Conservation (phyloP, 78 protist species). For the Protostelium mycophagum region DNA sequence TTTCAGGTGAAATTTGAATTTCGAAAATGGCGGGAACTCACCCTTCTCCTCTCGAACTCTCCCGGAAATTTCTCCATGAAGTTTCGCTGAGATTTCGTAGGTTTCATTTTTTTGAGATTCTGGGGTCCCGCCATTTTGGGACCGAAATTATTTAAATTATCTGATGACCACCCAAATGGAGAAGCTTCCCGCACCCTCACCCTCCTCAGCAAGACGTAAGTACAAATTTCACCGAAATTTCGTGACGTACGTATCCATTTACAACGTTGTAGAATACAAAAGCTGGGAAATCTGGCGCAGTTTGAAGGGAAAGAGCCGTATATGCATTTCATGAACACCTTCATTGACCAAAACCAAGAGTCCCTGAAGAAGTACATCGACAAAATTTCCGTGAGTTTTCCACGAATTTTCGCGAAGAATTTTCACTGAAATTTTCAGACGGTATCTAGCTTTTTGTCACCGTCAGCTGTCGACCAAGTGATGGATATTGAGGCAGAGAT, state of each 20-base stretch:
- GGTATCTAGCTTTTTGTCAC: background rate
- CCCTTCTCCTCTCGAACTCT: no score
- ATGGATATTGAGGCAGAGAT: background rate
- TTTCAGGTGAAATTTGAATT: background rate
- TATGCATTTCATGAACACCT: background rate
- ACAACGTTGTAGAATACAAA: background rate
- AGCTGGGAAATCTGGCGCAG: background rate
- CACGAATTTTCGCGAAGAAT: background rate
- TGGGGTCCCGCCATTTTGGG: conserved; percentile 78
- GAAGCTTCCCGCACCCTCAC: conserved; percentile 58
- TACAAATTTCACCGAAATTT: background rate
- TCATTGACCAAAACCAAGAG: background rate
- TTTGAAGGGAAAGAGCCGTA: background rate
- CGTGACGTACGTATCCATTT: background rate
- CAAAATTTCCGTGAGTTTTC: background rate
- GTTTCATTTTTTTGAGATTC: conserved; percentile 75
- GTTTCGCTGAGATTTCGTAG: background rate
- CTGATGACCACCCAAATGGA: conserved; percentile 56
- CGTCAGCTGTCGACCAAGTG: background rate
- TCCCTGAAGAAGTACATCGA: background rate
- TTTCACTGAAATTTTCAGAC: background rate
- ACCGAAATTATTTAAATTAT: conserved; percentile 72
- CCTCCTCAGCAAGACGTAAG: conserved; percentile 59
- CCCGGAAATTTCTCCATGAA: background rate
- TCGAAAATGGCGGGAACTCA: no score